These are phyloP conservation scores for Ambrosiella xylebori DNA, from an alignment of 2,329 filamentous ascomycete species.

Conservation along the genomic window DNA sequence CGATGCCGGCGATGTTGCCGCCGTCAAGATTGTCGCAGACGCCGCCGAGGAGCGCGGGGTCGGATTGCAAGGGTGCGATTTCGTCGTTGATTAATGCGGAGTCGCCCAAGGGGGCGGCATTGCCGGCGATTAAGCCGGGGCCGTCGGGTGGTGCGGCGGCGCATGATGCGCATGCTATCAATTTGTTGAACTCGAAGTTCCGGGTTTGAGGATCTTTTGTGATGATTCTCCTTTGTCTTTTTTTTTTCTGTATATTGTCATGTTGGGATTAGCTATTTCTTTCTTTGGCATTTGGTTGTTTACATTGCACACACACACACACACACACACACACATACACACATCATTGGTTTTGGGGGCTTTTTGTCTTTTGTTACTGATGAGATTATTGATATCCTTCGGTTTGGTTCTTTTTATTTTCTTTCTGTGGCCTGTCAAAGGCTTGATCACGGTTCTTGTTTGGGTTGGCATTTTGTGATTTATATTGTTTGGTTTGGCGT, in stretches of 20 bases:
- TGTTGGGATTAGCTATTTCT: neutral
- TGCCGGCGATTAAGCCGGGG: constrained; percentile 23
- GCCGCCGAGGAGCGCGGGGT: constrained; percentile 10
- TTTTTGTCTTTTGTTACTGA: too few relatives aligned
- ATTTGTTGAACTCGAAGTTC: constrained; percentile 47
- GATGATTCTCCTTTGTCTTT: neutral
- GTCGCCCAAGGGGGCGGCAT: constrained; percentile 28
- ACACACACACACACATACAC: too few relatives aligned
- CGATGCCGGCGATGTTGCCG: constrained; percentile 22
- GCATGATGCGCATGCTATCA: constrained; percentile 48
- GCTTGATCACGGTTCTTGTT: too few relatives aligned
- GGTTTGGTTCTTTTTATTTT: too few relatives aligned
- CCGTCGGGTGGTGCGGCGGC: constrained; percentile 25
- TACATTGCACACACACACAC: neutral
- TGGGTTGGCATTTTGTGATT: too few relatives aligned
- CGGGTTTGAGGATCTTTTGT: constrained; percentile 18
- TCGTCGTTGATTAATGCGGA: constrained; percentile 35
- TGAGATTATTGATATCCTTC: too few relatives aligned
- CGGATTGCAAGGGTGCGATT: constrained; percentile 28
- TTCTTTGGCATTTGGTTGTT: neutral
- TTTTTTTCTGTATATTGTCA: neutral
- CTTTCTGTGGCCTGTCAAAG: too few relatives aligned
- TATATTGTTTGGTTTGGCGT: too few relatives aligned
- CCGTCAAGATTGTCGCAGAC: constrained; percentile 3
- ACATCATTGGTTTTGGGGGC: too few relatives aligned